These are phyloP conservation scores for Aspergillus cejpii DNA, from an alignment of 2,329 filamentous ascomycete genomes.

Conservation along the genomic window DNA sequence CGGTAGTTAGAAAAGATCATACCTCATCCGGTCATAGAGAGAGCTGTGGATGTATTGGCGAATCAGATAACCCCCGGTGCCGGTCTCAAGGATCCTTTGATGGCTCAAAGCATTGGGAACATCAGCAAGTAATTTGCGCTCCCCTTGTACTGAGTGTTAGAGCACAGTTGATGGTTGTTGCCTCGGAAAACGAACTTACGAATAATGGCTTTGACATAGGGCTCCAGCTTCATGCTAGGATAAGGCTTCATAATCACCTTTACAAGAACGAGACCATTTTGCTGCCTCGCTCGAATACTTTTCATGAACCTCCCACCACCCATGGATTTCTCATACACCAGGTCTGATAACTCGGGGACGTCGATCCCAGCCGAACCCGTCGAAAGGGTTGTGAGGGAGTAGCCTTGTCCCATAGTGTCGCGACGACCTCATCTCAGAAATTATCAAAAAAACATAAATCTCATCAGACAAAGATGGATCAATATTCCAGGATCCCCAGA, in stretches of 20 bases:
- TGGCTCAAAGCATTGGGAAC: conserved; percentile 89
- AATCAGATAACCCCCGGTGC: conserved; percentile 84
- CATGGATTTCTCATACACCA: conserved; percentile 86
- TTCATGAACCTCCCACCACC: conserved; percentile 95
- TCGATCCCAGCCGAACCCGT: conserved; percentile 91
- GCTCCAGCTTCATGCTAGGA: conserved; percentile 67
- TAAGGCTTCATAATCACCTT: conserved; percentile 95
- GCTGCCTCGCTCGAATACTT: conserved; percentile 81
- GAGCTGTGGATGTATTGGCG: conserved; percentile 95
- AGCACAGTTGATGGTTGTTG: background rate
- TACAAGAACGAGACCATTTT: conserved; percentile 84
- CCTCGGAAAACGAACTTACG: conserved; percentile 47
- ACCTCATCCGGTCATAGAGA: conserved; percentile 83
- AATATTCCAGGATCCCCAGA: background rate
- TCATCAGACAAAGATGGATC: background rate
- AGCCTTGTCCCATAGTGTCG: conserved; percentile 81
- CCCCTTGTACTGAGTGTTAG: conserved; percentile 48
- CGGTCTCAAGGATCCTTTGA: conserved; percentile 84
- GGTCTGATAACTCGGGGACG: conserved; percentile 80
- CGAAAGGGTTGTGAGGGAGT: conserved; percentile 85
- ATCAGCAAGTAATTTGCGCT: conserved; percentile 69
- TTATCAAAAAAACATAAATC: background rate
- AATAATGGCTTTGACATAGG: conserved; percentile 70
- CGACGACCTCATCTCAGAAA: conserved; percentile 27
- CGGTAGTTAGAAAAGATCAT: conserved; percentile 9